Evolutionary conservation across 805 yeast genomes (phyloP).

Genomic region (Nematodospora valgi): DNA sequence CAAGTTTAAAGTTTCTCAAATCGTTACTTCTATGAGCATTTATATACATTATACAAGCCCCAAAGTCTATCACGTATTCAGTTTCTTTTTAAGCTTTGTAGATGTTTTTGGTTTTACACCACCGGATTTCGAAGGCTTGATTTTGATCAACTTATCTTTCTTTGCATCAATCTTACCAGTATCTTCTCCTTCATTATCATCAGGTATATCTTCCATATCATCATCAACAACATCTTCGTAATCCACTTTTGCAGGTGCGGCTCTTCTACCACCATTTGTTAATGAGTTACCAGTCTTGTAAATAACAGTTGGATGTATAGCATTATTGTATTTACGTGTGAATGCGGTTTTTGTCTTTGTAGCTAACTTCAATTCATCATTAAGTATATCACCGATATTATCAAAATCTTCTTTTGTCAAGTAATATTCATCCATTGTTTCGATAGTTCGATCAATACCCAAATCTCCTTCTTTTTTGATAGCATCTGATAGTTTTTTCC

Average conservation of each 20-base stretch:
- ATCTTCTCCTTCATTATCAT: conserved; percentile 41
- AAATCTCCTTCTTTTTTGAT: conserved; percentile 52
- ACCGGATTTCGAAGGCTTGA: conserved; percentile 32
- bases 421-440: conserved; percentile 79
- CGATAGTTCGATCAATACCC: conserved; percentile 64
- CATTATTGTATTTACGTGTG: conserved; percentile 77
- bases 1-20: too few species aligned
- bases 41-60: too few species aligned
- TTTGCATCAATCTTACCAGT: conserved; percentile 47
- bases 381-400: conserved; percentile 73
- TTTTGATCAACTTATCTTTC: conserved; percentile 64
- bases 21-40: too few species aligned
- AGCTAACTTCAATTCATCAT: conserved; percentile 51
- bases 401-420: conserved; percentile 94
- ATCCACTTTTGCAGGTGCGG: conserved; percentile 49
- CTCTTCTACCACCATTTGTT: conserved; percentile 17
- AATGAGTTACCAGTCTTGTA: conserved; percentile 68
- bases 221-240: conserved; percentile 70
- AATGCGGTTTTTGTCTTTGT: conserved; percentile 80
- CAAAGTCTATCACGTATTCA: too few species aligned
- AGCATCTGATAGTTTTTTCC: conserved; percentile 56
- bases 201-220: conserved; percentile 37
- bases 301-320: conserved; percentile 80
- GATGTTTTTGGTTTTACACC: not conserved
- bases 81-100: not conserved